Evolutionary conservation across 495 filamentous ascomycete species (phyloP).

Genomic region (Margaritispora aquatica): DNA sequence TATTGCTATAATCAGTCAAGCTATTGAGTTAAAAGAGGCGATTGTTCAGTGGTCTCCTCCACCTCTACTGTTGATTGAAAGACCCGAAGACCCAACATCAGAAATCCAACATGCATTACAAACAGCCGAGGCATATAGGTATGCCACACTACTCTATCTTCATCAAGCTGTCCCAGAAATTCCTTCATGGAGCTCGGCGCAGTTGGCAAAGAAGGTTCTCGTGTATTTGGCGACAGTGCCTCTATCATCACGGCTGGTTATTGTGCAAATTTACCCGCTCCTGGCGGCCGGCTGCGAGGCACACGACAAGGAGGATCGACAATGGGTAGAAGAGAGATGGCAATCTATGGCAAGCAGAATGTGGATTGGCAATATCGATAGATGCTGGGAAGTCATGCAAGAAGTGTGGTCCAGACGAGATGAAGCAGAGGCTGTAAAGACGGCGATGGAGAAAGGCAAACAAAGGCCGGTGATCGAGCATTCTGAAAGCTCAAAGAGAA

Average conservation of each 20-base stretch:
- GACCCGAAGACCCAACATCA: conserved; percentile 60
- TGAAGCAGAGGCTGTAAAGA: conserved; percentile 29
- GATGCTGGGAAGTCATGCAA: conserved; percentile 48
- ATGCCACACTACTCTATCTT: conserved; percentile 68
- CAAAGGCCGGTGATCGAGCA: conserved; percentile 16
- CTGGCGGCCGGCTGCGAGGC: conserved; percentile 68
- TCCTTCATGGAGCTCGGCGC: conserved; percentile 46
- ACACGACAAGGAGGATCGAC: conserved; percentile 50
- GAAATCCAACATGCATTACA: conserved; percentile 61
- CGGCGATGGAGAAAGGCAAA: conserved; percentile 18
- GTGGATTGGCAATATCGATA: conserved; percentile 67
- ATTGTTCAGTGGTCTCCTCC: conserved; percentile 63
- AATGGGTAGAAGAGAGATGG: conserved; percentile 69
- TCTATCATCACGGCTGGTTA: conserved; percentile 54
- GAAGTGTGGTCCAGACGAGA: conserved; percentile 54
- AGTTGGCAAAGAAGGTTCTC: conserved; percentile 58
- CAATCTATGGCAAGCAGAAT: conserved; percentile 53
- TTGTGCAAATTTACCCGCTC: conserved; percentile 74
- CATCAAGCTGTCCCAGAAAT: conserved; percentile 77
- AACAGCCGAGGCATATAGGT: conserved; percentile 72
- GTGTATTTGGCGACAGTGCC: conserved; percentile 59
- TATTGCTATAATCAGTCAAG: conserved; percentile 54
- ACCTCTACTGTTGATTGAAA: conserved; percentile 39
- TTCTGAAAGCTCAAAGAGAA: conserved; percentile 18
- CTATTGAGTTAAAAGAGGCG: conserved; percentile 54